phyloP scores from a whole-genome alignment of 345 rosid genomes.

The Durio zibethinus region DNA sequence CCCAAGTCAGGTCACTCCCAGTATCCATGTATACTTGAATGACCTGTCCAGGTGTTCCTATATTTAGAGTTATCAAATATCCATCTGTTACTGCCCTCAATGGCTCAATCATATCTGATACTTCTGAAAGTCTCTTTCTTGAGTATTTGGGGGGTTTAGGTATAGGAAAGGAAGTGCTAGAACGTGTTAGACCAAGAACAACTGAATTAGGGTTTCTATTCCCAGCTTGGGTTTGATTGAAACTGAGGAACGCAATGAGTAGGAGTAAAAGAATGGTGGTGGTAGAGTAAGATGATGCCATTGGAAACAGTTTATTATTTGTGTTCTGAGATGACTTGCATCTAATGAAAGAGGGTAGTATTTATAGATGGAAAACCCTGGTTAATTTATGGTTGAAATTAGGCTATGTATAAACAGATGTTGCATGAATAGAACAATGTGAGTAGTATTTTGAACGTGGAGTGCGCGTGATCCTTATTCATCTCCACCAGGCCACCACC shows the following conservation, averaged over 20 bases:
- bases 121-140: constrained; percentile 27
- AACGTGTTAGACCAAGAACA: constrained; percentile 50
- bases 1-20: constrained; percentile 93
- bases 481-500: constrained; percentile 3
- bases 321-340: neutral
- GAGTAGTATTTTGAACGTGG: constrained; percentile 2
- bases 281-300: constrained; percentile 18
- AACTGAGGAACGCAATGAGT: constrained; percentile 10
- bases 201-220: constrained; percentile 32
- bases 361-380: constrained; percentile 22
- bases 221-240: constrained; percentile 36
- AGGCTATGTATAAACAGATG: neutral
- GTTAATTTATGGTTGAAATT: neutral
- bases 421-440: neutral
- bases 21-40: constrained; percentile 82
- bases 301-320: neutral
- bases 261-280: constrained; percentile 26
- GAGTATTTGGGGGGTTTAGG: constrained; percentile 29
- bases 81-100: constrained; percentile 73
- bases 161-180: constrained; percentile 36
- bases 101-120: constrained; percentile 44
- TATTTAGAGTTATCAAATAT: constrained; percentile 55
- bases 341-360: constrained; percentile 6
- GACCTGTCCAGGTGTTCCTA: constrained; percentile 77
- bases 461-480: neutral